Evolutionary conservation across 23 red algal genomes (phyloP).

Genomic region (Gracilariopsis chorda): DNA sequence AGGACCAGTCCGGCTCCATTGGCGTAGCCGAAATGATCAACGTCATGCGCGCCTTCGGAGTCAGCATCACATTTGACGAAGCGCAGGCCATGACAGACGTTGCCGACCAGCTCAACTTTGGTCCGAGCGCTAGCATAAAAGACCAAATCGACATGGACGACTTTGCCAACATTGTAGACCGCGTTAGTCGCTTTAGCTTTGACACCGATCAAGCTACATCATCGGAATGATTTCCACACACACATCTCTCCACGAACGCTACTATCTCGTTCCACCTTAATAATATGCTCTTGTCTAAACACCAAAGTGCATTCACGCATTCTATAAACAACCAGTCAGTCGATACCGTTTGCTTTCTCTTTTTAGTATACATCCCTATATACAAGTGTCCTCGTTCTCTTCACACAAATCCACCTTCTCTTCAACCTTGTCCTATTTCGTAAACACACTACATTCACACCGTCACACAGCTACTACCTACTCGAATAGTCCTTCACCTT

Average conservation of each 20-base stretch:
- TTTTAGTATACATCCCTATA: no score
- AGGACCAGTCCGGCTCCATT: constrained; percentile 1
- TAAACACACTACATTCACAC: no score
- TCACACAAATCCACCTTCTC: no score
- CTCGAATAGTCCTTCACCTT: no score
- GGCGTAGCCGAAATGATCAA: background rate
- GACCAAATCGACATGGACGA: background rate
- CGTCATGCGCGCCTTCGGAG: constrained; percentile 16
- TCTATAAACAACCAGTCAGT: no score
- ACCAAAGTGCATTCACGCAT: no score
- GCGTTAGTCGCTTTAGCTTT: background rate
- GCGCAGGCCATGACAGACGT: constrained; percentile 28
- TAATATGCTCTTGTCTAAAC: no score
- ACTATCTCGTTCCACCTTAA: background rate
- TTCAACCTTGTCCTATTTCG: no score
- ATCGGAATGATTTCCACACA: background rate
- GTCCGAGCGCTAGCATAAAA: background rate
- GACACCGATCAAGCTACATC: background rate
- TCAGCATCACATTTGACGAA: constrained; percentile 22
- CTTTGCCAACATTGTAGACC: background rate
- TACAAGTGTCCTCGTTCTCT: no score
- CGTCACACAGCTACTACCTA: no score
- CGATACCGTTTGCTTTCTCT: no score
- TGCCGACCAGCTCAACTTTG: background rate
- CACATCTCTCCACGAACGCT: background rate